A percentile compares a stretch with the other conserved stretches of the same genome.
These are phyloP conservation scores for Coemansia furcata DNA, from an alignment of 192 early-diverging fungal species.

Conservation along the genomic window DNA sequence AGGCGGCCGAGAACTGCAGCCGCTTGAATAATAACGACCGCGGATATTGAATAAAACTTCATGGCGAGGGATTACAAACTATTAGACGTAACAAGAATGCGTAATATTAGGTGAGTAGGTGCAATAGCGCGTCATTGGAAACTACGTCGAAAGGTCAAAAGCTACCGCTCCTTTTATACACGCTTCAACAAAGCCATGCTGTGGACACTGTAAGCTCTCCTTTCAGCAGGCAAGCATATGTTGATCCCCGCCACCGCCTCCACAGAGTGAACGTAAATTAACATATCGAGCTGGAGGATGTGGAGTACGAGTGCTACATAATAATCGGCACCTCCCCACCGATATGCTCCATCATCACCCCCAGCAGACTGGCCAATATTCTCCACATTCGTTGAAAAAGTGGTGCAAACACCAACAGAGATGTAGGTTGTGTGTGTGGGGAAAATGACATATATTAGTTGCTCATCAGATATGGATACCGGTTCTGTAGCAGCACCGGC, in stretches of 20 bases:
- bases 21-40: neutral
- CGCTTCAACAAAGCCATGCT: neutral
- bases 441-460: neutral
- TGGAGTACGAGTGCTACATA: neutral
- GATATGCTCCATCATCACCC: neutral
- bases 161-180: neutral
- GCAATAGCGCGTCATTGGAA: neutral
- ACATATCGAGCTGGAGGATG: neutral
- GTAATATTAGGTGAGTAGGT: neutral
- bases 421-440: neutral
- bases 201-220: neutral
- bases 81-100: neutral
- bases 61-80: neutral
- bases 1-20: neutral
- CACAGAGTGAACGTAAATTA: neutral
- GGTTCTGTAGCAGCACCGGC: conserved; percentile 35
- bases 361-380: neutral
- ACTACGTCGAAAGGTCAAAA: neutral
- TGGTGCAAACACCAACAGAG: conserved; percentile 17
- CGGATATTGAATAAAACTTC: neutral
- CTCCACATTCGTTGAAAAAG: neutral
- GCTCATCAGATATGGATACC: conserved; percentile 35
- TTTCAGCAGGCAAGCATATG: neutral
- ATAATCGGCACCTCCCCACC: neutral
- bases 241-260: neutral